Conservation (phyloP, 805 yeast species). For the Torulaspora delbrueckii region DNA sequence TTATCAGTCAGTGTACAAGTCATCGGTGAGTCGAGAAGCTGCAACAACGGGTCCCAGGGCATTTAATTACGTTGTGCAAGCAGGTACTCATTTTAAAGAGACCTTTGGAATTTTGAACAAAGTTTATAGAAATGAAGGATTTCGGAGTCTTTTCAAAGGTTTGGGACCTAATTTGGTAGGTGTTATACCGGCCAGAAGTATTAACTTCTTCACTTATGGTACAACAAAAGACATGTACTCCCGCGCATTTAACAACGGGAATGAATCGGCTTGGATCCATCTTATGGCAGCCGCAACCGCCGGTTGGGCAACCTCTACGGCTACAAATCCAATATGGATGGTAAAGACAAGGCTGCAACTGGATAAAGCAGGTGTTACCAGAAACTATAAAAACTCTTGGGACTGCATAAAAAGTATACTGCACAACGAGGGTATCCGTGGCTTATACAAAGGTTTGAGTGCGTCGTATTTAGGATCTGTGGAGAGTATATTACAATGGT, state of each 20-base stretch:
- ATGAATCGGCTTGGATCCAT: conserved; percentile 83
- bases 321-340: conserved; percentile 97
- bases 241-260: conserved; percentile 58
- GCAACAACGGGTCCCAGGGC: conserved; percentile 1
- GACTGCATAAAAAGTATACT: conserved; percentile 74
- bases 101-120: conserved; percentile 67
- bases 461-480: conserved; percentile 92
- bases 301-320: conserved; percentile 91
- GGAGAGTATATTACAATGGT: conserved; percentile 95
- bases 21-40: conserved; percentile 17
- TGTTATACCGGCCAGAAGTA: conserved; percentile 95
- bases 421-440: conserved; percentile 69
- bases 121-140: conserved; percentile 74
- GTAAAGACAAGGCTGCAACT: conserved; percentile 91
- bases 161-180: conserved; percentile 96
- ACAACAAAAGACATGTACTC: conserved; percentile 77
- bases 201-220: conserved; percentile 95
- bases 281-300: conserved; percentile 83
- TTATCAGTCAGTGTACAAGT: conserved; percentile 51
- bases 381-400: conserved; percentile 73
- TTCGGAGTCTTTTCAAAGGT: conserved; percentile 84
- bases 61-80: conserved; percentile 40
- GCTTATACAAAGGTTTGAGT: conserved; percentile 84
- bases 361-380: conserved; percentile 60
- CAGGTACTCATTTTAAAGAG: conserved; percentile 70